These are phyloP conservation scores for Rossbeevera mucosa DNA, from an alignment of 768 basidiomycete species.

Conservation along the genomic window DNA sequence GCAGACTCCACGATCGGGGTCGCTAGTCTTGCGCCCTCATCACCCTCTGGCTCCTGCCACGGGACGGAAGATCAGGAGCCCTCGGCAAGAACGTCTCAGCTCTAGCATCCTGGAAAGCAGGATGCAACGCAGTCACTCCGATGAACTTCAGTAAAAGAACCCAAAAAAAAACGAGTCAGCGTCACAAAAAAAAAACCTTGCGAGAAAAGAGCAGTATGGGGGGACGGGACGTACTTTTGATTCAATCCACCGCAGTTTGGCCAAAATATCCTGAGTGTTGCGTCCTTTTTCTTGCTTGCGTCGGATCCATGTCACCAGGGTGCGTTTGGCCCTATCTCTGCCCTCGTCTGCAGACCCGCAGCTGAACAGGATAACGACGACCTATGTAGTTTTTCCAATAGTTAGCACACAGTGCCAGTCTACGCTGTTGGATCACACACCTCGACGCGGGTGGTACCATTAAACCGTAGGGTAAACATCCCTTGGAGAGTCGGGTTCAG, in stretches of 20 bases:
- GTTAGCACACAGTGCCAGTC: neutral
- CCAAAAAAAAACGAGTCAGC: neutral
- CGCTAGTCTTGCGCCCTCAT: neutral
- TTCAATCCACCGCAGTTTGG: constrained; percentile 26
- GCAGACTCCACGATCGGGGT: neutral
- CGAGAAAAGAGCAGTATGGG: neutral
- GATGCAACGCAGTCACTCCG: constrained; percentile 22
- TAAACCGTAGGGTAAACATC: constrained; percentile 24
- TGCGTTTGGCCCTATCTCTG: constrained; percentile 24
- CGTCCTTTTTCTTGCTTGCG: constrained; percentile 28
- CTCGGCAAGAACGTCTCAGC: constrained; percentile 27
- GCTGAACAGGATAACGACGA: constrained; percentile 23
- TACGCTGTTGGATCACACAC: constrained; percentile 2
- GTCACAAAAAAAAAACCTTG: neutral
- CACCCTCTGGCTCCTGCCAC: neutral
- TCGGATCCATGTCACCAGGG: constrained; percentile 28
- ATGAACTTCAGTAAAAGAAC: constrained; percentile 25
- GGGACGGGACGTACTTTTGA: constrained; percentile 17
- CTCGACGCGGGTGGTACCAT: constrained; percentile 28
- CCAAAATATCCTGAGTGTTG: constrained; percentile 26
- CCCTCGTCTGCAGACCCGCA: constrained; percentile 23
- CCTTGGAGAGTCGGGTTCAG: neutral
- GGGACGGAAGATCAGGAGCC: constrained; percentile 23
- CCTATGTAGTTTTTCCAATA: constrained; percentile 12
- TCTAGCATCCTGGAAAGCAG: constrained; percentile 30